A percentile compares a stretch with the other conserved stretches of the same genome.
Conservation (phyloP, 1,139 yeast genomes). For the Kodamaea sp. region DNA sequence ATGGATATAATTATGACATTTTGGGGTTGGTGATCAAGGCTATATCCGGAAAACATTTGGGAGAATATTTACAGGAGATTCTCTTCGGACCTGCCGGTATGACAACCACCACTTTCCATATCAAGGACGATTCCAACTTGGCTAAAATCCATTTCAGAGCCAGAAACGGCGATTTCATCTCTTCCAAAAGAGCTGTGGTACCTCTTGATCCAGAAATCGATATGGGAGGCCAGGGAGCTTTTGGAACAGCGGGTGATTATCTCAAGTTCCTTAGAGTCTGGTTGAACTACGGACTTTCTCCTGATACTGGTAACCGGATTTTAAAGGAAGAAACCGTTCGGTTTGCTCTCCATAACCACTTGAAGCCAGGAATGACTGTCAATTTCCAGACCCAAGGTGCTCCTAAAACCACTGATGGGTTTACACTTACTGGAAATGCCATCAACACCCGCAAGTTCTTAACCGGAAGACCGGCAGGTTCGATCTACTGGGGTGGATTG, state of each 20-base stretch:
- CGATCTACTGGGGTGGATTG: slow-evolving; percentile 48
- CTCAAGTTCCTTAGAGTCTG: slow-evolving; percentile 45
- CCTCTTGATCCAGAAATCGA: slow-evolving; percentile 31
- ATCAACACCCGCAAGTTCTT: slow-evolving; percentile 16
- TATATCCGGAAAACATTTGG: slow-evolving; percentile 44
- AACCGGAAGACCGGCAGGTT: slow-evolving; percentile 43
- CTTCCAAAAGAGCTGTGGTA: background rate
- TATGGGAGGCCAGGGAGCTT: slow-evolving; percentile 53
- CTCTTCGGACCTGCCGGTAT: slow-evolving; percentile 50
- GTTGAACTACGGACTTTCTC: slow-evolving; percentile 44
- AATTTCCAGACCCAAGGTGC: background rate
- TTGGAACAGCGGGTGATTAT: slow-evolving; percentile 44
- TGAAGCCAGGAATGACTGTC: slow-evolving; percentile 16
- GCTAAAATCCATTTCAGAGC: slow-evolving; percentile 26
- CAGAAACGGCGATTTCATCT: slow-evolving; percentile 8
- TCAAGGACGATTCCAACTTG: slow-evolving; percentile 25
- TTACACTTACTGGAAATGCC: slow-evolving; percentile 15
- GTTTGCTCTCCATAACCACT: slow-evolving; percentile 34
- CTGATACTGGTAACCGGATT: slow-evolving; percentile 36
- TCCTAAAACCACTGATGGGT: background rate
- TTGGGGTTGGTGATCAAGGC: slow-evolving; percentile 49
- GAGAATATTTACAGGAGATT: slow-evolving; percentile 38
- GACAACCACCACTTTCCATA: slow-evolving; percentile 38
- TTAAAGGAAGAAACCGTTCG: slow-evolving; percentile 29
- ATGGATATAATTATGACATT: slow-evolving; percentile 57